Base-by-base conservation (phyloP, 2,329 filamentous ascomycete species). In the Penicillium janthinellum region DNA sequence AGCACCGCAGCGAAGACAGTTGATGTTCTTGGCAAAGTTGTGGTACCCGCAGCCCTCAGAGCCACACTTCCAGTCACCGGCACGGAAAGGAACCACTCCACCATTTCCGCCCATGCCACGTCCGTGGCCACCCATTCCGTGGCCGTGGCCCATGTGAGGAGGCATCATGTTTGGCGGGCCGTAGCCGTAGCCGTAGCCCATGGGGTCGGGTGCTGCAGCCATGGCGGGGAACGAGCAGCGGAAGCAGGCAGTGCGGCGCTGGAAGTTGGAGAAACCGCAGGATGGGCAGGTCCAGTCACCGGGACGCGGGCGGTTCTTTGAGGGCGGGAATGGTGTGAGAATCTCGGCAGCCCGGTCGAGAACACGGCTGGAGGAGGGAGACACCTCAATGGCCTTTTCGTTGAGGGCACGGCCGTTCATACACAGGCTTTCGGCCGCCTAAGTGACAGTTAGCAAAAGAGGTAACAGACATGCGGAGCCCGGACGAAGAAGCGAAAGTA, bases 21-120 rank as follows among this genome's bases (percentile, higher is more conserved):
- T 96, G 59, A 98, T 94, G 71, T 99, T 99, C 86, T 99, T 99
- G 63, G 95, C 95, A 75, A 99, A 99, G 82, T 99, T 99, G 83
- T 99, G 95, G 78, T 99, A 99, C 59, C 91, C 92, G 75, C 95
- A 99, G 39, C 93, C 92, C 73, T 99, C 95, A 66, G 95, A 95
- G 58, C 95, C 95, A 73, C 95, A 99, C 79, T 97, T 97, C 95
- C 95, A 99, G 74, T 99, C 95, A 73, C 95, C 95, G 57, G 95
- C 95, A 72, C 95, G 90, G 89, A 99, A 99, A 15, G 95, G 95
- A 45, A 99, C 95, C 50, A 92, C 90, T 57, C 90, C 90, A 67
- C 90, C 90, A 64, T 91, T 84, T 47, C 82, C 90, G 64, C 90
- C 89, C 83, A 92, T 91, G 38, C 79, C 79, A 62, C 82, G 82